phyloP scores from a whole-genome alignment of 345 rosid genomes.

The Iberis pinnata region DNA sequence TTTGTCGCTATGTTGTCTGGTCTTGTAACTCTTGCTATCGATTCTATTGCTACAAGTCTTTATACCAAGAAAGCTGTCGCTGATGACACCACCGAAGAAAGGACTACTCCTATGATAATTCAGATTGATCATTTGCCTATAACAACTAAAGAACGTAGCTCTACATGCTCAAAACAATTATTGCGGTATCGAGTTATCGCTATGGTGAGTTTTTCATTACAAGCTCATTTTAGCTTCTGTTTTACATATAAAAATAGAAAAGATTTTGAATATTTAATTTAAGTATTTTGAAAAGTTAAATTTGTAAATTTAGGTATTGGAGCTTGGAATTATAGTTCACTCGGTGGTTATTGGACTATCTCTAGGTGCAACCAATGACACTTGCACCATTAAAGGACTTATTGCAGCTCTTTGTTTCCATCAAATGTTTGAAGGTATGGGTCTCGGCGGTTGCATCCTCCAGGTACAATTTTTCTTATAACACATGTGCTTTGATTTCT shows the following conservation, averaged over 20 bases:
- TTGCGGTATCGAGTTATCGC: slow-evolving; percentile 53
- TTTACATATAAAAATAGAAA: not conserved
- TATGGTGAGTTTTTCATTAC: slow-evolving; percentile 37
- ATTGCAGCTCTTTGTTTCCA: slow-evolving; percentile 79
- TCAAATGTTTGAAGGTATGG: slow-evolving; percentile 83
- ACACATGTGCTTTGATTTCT: not conserved
- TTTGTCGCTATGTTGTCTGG: slow-evolving; percentile 78
- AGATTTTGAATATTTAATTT: not conserved
- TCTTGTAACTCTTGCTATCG: slow-evolving; percentile 53
- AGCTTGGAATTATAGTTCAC: slow-evolving; percentile 64
- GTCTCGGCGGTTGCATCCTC: slow-evolving; percentile 71
- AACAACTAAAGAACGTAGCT: slow-evolving; percentile 15
- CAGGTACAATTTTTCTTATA: slow-evolving; percentile 33
- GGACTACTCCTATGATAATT: slow-evolving; percentile 18
- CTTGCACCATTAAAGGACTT: slow-evolving; percentile 57
- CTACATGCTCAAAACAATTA: slow-evolving; percentile 28
- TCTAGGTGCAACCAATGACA: slow-evolving; percentile 58
- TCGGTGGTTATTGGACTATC: slow-evolving; percentile 67
- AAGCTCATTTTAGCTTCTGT: not conserved
- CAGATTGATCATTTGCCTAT: slow-evolving; percentile 25
- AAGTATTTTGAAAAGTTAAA: not conserved
- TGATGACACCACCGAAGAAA: not conserved
- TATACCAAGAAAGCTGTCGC: slow-evolving; percentile 28
- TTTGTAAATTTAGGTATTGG: slow-evolving; percentile 42
- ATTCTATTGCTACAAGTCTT: slow-evolving; percentile 52